Evolutionary conservation across 2,329 filamentous ascomycete species (phyloP).

Genomic region (Colletotrichum caudatum): DNA sequence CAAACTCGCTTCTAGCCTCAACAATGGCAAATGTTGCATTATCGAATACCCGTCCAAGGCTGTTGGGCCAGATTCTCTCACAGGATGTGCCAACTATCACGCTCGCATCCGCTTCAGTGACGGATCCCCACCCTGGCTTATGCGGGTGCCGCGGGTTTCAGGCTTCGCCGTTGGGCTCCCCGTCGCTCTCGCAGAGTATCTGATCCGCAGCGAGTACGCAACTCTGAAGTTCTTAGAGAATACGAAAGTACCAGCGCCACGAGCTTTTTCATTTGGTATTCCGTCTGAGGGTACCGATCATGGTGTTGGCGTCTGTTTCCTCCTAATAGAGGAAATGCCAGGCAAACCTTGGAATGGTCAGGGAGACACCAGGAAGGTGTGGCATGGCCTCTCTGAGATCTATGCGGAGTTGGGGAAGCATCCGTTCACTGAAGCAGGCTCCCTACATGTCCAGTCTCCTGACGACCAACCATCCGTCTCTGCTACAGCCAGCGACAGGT

Average conservation of each 20-base stretch:
- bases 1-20: background rate
- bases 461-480: conserved; percentile 41
- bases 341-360: conserved; percentile 44
- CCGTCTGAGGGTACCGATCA: conserved; percentile 40
- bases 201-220: conserved; percentile 49
- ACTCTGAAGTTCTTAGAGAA: conserved; percentile 50
- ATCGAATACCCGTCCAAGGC: background rate
- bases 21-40: background rate
- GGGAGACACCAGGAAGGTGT: conserved; percentile 44
- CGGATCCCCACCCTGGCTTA: conserved; percentile 44
- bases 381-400: conserved; percentile 46
- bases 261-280: conserved; percentile 45
- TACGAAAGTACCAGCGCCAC: conserved; percentile 45
- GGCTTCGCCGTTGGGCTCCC: conserved; percentile 43
- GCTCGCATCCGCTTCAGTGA: conserved; percentile 46
- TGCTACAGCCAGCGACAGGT: conserved; percentile 48
- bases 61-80: background rate
- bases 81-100: conserved; percentile 18
- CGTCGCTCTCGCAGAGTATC: conserved; percentile 44
- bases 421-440: conserved; percentile 45
- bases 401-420: conserved; percentile 46
- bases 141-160: conserved; percentile 45
- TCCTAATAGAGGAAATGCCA: conserved; percentile 46
- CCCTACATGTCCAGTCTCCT: conserved; percentile 41
- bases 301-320: conserved; percentile 46